phyloP scores from a whole-genome alignment of 1,284 basidiomycete genomes.

The Vanrija sp. region DNA sequence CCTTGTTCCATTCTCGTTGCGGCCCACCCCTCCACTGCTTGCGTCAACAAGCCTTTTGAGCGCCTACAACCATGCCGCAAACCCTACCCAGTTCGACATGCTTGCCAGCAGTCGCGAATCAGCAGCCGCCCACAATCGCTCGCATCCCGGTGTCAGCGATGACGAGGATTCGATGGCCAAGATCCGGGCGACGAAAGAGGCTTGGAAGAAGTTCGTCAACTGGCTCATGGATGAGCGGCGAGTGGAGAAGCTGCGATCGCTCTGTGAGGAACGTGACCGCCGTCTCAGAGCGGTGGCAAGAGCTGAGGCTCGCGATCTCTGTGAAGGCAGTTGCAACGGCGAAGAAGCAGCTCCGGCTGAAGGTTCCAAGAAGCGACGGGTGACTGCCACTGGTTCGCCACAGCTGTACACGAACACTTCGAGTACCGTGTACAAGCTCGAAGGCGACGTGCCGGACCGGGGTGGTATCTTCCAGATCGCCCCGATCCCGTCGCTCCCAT shows the following conservation, averaged over 20 bases:
- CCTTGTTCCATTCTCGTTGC: constrained; percentile 33
- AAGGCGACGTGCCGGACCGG: constrained; percentile 13
- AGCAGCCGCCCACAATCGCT: constrained; percentile 31
- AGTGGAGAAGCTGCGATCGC: constrained; percentile 36
- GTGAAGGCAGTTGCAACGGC: not conserved
- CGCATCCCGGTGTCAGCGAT: constrained; percentile 34
- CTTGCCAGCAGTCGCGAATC: constrained; percentile 31
- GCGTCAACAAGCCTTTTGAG: constrained; percentile 30
- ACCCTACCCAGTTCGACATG: constrained; percentile 35
- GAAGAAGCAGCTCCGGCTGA: not conserved
- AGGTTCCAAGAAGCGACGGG: constrained; percentile 7
- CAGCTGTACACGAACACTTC: not conserved
- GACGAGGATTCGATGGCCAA: constrained; percentile 7
- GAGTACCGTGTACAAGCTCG: constrained; percentile 12
- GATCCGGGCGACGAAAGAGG: constrained; percentile 34
- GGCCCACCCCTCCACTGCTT: constrained; percentile 35
- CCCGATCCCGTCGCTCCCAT: not conserved
- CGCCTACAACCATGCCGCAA: constrained; percentile 40
- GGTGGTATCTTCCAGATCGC: constrained; percentile 21
- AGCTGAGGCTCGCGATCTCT: not conserved
- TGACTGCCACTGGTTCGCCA: not conserved
- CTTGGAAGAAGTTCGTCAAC: constrained; percentile 41
- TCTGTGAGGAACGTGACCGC: constrained; percentile 37
- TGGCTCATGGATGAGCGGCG: constrained; percentile 46
- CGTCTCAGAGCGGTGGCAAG: constrained; percentile 26